These are phyloP conservation scores for Rhynchosporium agropyri DNA, from an alignment of 2,329 filamentous ascomycete species.

Conservation along the genomic window DNA sequence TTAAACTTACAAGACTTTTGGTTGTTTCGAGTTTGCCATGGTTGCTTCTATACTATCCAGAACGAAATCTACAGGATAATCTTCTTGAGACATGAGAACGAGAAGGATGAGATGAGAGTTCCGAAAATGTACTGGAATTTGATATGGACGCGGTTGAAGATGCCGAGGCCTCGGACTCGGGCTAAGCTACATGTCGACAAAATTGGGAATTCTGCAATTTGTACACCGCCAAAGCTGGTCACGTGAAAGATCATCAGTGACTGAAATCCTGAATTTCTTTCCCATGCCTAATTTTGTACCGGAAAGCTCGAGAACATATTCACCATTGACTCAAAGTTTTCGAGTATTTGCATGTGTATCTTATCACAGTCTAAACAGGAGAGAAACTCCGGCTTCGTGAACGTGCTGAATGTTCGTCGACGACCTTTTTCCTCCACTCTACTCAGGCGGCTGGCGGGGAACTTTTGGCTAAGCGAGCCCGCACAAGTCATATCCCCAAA, in stretches of 20 bases:
- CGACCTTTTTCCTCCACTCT: constrained; percentile 15
- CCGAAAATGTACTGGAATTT: neutral
- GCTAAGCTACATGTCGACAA: too few relatives aligned
- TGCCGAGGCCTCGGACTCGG: constrained; percentile 26
- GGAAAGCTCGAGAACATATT: too few relatives aligned
- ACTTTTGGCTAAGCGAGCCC: constrained; percentile 25
- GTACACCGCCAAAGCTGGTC: neutral
- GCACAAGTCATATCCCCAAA: constrained; percentile 23
- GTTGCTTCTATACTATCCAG: constrained; percentile 39
- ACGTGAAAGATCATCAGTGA: neutral
- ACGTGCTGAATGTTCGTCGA: constrained; percentile 11
- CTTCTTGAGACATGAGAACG: constrained; percentile 39
- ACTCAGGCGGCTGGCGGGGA: constrained; percentile 20
- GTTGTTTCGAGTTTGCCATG: constrained; percentile 52
- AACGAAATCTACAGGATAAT: constrained; percentile 38
- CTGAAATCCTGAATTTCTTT: too few relatives aligned
- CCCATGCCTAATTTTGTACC: too few relatives aligned
- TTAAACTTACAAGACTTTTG: constrained; percentile 49
- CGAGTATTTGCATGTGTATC: too few relatives aligned
- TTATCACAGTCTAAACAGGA: neutral
- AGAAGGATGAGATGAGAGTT: constrained; percentile 5
- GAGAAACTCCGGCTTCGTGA: neutral
- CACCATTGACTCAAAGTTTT: too few relatives aligned
- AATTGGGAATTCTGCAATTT: neutral
- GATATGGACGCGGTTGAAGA: constrained; percentile 12